phyloP scores from a whole-genome alignment of 176 grass and related monocot genomes.

The Chrysopogon serrulatus region DNA sequence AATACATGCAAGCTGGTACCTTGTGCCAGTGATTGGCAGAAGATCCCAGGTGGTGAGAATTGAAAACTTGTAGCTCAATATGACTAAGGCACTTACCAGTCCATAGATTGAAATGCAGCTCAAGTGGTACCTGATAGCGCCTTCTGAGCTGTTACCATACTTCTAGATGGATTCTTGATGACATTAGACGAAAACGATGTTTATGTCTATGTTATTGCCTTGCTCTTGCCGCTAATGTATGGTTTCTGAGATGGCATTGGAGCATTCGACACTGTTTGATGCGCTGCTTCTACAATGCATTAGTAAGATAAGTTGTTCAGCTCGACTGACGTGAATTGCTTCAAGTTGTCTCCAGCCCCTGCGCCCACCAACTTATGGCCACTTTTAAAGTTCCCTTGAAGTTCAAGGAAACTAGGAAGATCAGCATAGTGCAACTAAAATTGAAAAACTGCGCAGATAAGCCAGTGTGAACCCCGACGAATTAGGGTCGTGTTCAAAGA shows the following conservation, averaged over 20 bases:
- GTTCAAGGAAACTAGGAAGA: conserved; percentile 13
- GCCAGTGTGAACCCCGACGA: background rate
- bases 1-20: background rate
- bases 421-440: background rate
- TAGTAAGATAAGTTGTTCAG: background rate
- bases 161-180: conserved; percentile 5
- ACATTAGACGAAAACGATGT: background rate
- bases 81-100: background rate
- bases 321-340: background rate
- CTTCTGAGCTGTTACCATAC: background rate
- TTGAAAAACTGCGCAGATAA: no score
- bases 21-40: background rate
- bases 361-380: background rate
- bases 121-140: conserved; percentile 15
- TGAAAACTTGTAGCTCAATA: conserved; percentile 9
- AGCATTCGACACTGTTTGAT: background rate
- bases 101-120: background rate
- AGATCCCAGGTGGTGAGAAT: conserved; percentile 6
- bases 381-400: background rate
- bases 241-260: background rate
- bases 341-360: background rate
- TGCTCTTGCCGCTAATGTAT: background rate
- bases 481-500: background rate
- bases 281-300: background rate
- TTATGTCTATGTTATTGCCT: background rate